These are phyloP conservation scores for Picea engelmannii DNA, from an alignment of 83 land plant species.

Conservation along the genomic window DNA sequence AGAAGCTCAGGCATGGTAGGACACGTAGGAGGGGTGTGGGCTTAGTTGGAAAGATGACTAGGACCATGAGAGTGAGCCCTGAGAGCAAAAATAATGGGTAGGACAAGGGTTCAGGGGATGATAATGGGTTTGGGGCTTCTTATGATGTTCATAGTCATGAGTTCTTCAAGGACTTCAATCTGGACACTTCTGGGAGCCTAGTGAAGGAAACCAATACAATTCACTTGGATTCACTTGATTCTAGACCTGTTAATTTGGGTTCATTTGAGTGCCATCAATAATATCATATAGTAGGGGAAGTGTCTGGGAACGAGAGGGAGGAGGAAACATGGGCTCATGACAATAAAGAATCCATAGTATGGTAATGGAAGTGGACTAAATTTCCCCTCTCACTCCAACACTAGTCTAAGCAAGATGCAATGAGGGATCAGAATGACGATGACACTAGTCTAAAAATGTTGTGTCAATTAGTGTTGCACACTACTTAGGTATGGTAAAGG, in stretches of 20 bases:
- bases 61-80: slow-evolving; percentile 3
- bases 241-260: not conserved
- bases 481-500: slow-evolving; percentile 9
- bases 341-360: slow-evolving; percentile 2
- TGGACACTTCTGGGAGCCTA: slow-evolving; percentile 10
- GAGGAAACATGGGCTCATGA: not conserved
- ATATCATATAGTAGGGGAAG: not conserved
- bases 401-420: slow-evolving; percentile 5
- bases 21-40: slow-evolving; percentile 7
- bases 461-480: not conserved
- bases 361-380: not conserved
- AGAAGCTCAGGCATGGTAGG: slow-evolving; percentile 15
- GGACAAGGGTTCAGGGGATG: slow-evolving; percentile 10
- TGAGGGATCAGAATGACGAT: not conserved
- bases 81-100: slow-evolving; percentile 13
- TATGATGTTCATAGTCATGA: slow-evolving; percentile 12
- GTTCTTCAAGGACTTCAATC: slow-evolving; percentile 15
- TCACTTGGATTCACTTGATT: slow-evolving; percentile 12
- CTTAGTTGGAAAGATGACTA: not conserved
- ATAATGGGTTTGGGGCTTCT: slow-evolving; percentile 13
- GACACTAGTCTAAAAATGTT: not conserved
- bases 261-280: slow-evolving; percentile 5
- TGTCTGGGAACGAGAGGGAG: not conserved
- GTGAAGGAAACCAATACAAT: slow-evolving; percentile 12
- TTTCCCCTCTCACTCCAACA: not conserved